Evolutionary conservation across 805 yeast species (phyloP).

Genomic region (Pichia exigua): DNA sequence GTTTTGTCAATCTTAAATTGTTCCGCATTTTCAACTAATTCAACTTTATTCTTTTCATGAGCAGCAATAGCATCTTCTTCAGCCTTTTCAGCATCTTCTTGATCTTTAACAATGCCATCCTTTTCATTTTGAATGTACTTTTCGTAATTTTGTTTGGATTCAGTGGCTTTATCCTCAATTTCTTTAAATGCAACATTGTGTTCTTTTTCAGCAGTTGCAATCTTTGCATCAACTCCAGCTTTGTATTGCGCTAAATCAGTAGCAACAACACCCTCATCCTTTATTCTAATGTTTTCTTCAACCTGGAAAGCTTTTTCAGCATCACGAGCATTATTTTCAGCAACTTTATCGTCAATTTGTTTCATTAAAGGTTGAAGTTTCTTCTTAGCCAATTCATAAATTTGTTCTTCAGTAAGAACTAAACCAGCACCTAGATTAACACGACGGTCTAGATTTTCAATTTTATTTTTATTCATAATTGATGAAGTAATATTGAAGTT

Average conservation of each 20-base stretch:
- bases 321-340: constrained; percentile 27
- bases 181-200: constrained; percentile 20
- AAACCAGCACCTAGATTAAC: constrained; percentile 49
- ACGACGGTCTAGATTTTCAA: constrained; percentile 42
- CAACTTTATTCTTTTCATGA: constrained; percentile 38
- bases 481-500: constrained; percentile 41
- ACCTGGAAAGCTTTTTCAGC: constrained; percentile 24
- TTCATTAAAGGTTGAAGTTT: constrained; percentile 49
- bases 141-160: constrained; percentile 28
- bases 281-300: constrained; percentile 22
- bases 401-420: constrained; percentile 45
- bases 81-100: constrained; percentile 36
- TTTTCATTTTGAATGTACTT: constrained; percentile 35
- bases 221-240: constrained; percentile 35
- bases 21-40: constrained; percentile 35
- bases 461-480: constrained; percentile 33
- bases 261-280: constrained; percentile 25
- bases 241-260: constrained; percentile 33
- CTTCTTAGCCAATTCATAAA: constrained; percentile 46
- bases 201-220: constrained; percentile 21
- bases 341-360: constrained; percentile 43
- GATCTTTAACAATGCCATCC: constrained; percentile 38
- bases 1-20: constrained; percentile 32
- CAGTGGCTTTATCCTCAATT: constrained; percentile 19
- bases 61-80: constrained; percentile 40